phyloP scores from a whole-genome alignment of 192 early-diverging fungal genomes.

The Haplosporangium gracile region DNA sequence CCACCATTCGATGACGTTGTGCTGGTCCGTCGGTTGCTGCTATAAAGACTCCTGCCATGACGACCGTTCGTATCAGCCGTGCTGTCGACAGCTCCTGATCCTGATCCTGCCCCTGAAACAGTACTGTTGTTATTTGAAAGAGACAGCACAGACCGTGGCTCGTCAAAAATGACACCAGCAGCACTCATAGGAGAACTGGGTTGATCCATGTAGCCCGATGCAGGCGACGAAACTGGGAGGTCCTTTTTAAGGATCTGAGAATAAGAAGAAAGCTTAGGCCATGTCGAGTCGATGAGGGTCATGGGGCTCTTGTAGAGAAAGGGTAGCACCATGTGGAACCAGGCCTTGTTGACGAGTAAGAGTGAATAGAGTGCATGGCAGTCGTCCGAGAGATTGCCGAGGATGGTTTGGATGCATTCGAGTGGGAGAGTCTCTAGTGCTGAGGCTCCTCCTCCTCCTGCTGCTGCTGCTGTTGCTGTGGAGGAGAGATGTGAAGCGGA shows the following conservation, averaged over 20 bases:
- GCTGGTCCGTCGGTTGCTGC: slow-evolving; percentile 30
- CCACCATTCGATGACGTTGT: slow-evolving; percentile 19
- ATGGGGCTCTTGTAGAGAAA: slow-evolving; percentile 51
- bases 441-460: background rate
- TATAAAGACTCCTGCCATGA: slow-evolving; percentile 12
- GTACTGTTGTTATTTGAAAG: background rate
- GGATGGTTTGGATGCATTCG: slow-evolving; percentile 54
- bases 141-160: background rate
- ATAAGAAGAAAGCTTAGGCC: slow-evolving; percentile 46
- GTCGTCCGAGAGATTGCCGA: slow-evolving; percentile 30
- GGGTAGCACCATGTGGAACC: slow-evolving; percentile 54
- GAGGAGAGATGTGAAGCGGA: background rate
- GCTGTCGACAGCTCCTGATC: background rate
- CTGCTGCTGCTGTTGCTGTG: too few relatives aligned
- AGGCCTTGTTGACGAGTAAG: slow-evolving; percentile 39
- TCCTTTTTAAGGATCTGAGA: slow-evolving; percentile 40
- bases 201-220: background rate
- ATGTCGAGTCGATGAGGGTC: slow-evolving; percentile 45
- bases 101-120: background rate
- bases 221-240: background rate
- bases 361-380: slow-evolving; percentile 45
- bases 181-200: background rate
- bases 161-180: background rate
- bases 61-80: background rate
- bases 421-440: slow-evolving; percentile 41